Evolutionary conservation across 495 filamentous ascomycete genomes (phyloP).

Genomic region (Entonaema liquescens): DNA sequence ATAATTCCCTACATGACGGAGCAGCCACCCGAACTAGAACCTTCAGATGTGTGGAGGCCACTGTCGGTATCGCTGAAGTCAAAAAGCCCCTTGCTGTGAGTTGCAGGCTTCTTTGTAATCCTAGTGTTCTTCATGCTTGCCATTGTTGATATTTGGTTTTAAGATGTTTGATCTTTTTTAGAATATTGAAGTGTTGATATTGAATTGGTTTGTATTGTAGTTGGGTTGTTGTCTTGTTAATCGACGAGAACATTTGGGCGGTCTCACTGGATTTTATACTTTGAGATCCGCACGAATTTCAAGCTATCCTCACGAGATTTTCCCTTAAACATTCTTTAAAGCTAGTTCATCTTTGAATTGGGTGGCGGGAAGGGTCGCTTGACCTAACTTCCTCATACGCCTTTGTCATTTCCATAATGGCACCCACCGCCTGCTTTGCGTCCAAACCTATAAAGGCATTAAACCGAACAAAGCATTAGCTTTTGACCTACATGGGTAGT

Average conservation of each 20-base stretch:
- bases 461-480: not conserved
- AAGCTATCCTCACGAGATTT: not conserved
- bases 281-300: not conserved
- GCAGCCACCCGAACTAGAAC: constrained; percentile 18
- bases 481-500: not conserved
- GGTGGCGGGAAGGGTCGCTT: not conserved
- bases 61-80: constrained; percentile 34
- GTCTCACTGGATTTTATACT: not conserved
- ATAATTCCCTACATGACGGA: constrained; percentile 27
- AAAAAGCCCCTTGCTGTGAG: constrained; percentile 34
- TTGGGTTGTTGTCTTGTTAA: not conserved
- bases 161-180: not conserved
- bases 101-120: constrained; percentile 21
- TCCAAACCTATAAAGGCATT: not conserved
- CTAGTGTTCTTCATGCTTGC: constrained; percentile 24
- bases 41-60: constrained; percentile 8
- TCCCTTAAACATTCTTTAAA: not conserved
- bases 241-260: not conserved
- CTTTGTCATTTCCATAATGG: not conserved
- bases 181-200: not conserved
- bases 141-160: constrained; percentile 10
- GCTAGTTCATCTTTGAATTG: not conserved
- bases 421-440: not conserved
- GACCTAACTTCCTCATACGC: not conserved
- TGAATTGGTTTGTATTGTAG: not conserved